A percentile compares a stretch with the other conserved stretches of the same genome.
Evolutionary conservation across 2,329 filamentous ascomycete genomes (phyloP).

Genomic region (Talaromyces pinophilus): DNA sequence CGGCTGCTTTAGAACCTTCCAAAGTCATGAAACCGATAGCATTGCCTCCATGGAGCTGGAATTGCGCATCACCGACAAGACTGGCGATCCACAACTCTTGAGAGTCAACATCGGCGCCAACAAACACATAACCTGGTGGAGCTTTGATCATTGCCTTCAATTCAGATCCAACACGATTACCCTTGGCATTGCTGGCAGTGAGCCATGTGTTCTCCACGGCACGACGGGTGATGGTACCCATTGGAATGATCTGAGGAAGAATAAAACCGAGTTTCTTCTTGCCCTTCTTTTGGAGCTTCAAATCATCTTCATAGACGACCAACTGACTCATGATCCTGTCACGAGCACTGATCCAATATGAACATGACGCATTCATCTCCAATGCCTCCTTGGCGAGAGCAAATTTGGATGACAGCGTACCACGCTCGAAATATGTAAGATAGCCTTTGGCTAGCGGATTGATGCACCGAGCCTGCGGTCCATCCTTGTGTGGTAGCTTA

Average conservation of each 20-base stretch:
- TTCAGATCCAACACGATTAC: conserved; percentile 92
- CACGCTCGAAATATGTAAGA: conserved; percentile 85
- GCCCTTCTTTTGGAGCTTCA: conserved; percentile 28
- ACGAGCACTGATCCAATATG: conserved; percentile 96
- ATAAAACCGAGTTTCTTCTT: conserved; percentile 71
- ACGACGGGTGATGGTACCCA: conserved; percentile 94
- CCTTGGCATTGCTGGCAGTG: conserved; percentile 95
- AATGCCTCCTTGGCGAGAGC: conserved; percentile 89
- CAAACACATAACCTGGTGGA: conserved; percentile 86
- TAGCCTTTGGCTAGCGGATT: conserved; percentile 93
- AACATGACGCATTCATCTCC: conserved; percentile 98
- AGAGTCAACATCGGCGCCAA: conserved; percentile 95
- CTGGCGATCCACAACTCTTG: conserved; percentile 98
- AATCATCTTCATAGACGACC: conserved; percentile 79
- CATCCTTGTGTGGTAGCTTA: conserved; percentile 96
- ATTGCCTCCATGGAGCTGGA: conserved; percentile 92
- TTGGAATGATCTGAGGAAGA: conserved; percentile 91
- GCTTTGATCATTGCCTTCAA: conserved; percentile 96
- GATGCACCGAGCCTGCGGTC: conserved; percentile 77
- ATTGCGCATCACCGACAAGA: conserved; percentile 89
- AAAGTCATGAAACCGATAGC: conserved; percentile 99
- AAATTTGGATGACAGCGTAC: conserved; percentile 82
- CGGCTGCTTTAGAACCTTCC: conserved; percentile 90
- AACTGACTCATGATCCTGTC: conserved; percentile 94
- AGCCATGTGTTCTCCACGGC: conserved; percentile 98